Conservation (phyloP, 2,329 filamentous ascomycete species). For the Fusarium ambrosium region DNA sequence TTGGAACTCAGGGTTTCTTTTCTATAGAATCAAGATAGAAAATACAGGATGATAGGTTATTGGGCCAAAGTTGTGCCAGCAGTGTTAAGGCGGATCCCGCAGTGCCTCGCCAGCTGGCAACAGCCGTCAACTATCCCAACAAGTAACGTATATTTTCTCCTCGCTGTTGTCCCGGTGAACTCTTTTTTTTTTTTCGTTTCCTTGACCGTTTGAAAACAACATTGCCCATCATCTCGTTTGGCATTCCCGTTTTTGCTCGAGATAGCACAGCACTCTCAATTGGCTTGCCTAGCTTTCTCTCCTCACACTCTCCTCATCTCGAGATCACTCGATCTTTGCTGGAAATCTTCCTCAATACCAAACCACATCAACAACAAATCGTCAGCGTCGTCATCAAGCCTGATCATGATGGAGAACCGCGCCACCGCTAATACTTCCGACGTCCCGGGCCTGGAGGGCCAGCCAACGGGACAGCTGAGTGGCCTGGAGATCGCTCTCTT, state of each 20-base stretch:
- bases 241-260: background rate
- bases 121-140: constrained; percentile 9
- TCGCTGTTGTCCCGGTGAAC: constrained; percentile 8
- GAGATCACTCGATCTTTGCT: background rate
- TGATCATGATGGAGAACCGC: background rate
- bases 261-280: background rate
- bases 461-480: constrained; percentile 29
- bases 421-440: constrained; percentile 8
- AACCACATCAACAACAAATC: background rate
- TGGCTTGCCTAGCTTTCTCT: background rate
- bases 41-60: background rate
- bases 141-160: background rate
- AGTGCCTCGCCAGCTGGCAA: constrained; percentile 15
- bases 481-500: constrained; percentile 48
- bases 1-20: background rate
- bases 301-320: background rate
- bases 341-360: background rate
- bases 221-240: background rate
- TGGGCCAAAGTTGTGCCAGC: background rate
- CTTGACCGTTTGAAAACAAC: background rate
- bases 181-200: background rate
- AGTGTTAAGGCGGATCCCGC: background rate
- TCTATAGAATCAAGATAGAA: background rate
- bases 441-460: background rate
- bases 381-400: background rate